These are phyloP conservation scores for Tylopilus sp. DNA, from an alignment of 768 basidiomycete genomes.

Conservation along the genomic window DNA sequence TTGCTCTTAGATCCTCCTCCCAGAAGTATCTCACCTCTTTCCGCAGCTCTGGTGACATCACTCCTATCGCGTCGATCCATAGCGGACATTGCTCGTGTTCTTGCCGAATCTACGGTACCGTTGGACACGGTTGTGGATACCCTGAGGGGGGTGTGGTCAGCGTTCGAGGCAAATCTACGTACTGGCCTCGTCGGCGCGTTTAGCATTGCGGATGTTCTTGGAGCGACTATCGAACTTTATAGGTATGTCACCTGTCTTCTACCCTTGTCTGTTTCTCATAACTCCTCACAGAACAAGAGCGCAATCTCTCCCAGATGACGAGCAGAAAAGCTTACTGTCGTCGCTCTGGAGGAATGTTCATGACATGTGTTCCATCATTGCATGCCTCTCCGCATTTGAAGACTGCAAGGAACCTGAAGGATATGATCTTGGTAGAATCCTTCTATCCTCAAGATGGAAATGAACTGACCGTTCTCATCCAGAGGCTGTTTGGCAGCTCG, in stretches of 20 bases:
- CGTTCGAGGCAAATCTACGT: conserved; percentile 43
- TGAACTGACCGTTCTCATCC: conserved; percentile 6
- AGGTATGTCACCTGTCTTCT: conserved; percentile 18
- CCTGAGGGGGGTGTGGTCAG: conserved; percentile 43
- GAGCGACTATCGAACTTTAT: conserved; percentile 40
- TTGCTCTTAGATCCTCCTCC: conserved; percentile 29
- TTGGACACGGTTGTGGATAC: conserved; percentile 43
- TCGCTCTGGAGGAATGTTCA: conserved; percentile 59
- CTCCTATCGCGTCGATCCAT: conserved; percentile 51
- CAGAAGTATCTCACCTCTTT: conserved; percentile 19
- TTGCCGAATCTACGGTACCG: conserved; percentile 43
- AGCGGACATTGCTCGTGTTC: conserved; percentile 55
- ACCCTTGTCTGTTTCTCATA: conserved; percentile 3
- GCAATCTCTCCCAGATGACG: conserved; percentile 21
- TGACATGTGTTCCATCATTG: conserved; percentile 61
- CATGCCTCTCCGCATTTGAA: conserved; percentile 62
- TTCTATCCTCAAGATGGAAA: not conserved
- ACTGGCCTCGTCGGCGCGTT: conserved; percentile 39
- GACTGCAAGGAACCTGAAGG: conserved; percentile 57
- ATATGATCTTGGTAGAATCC: conserved; percentile 57
- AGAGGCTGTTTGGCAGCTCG: conserved; percentile 76
- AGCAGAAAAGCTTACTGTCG: conserved; percentile 40
- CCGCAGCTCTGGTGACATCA: conserved; percentile 33
- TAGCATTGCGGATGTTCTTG: conserved; percentile 47
- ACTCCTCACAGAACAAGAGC: conserved; percentile 31